These are phyloP conservation scores for Neurospora sp. DNA, from an alignment of 2,329 filamentous ascomycete genomes.

Conservation along the genomic window DNA sequence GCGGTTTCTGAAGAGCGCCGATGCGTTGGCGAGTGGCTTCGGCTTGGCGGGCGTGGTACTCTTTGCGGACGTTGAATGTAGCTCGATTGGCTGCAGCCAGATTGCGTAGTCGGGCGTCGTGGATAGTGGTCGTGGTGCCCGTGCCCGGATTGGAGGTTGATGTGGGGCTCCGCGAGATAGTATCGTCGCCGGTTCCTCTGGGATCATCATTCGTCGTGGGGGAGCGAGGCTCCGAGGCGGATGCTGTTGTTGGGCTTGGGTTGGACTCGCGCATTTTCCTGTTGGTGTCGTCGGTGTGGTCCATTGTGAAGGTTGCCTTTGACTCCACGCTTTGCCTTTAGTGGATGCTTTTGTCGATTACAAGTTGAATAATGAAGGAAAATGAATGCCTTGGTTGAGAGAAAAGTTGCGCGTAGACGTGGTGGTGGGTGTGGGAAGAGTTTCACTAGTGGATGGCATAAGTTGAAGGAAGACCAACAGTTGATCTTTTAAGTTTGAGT, in stretches of 20 bases:
- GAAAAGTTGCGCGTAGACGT: too few relatives aligned
- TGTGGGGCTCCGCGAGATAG: background rate
- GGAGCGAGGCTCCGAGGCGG: background rate
- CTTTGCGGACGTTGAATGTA: background rate
- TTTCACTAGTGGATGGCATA: background rate
- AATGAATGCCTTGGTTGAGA: background rate
- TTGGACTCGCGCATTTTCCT: background rate
- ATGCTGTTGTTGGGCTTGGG: background rate
- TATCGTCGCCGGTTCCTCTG: background rate
- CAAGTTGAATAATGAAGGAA: background rate
- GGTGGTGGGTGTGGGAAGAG: background rate
- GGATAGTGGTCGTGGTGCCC: background rate
- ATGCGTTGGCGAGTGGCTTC: background rate
- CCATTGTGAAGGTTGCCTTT: background rate
- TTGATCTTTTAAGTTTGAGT: background rate
- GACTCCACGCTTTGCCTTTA: background rate
- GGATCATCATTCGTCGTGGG: background rate
- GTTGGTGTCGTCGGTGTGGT: background rate
- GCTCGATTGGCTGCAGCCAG: background rate
- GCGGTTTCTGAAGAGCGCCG: background rate
- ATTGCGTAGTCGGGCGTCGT: background rate
- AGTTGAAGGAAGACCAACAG: background rate
- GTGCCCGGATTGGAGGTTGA: too few relatives aligned
- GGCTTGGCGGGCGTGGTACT: background rate
- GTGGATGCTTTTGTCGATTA: background rate